Evolutionary conservation across 768 basidiomycete genomes (phyloP).

Genomic region (Boletus sp.): DNA sequence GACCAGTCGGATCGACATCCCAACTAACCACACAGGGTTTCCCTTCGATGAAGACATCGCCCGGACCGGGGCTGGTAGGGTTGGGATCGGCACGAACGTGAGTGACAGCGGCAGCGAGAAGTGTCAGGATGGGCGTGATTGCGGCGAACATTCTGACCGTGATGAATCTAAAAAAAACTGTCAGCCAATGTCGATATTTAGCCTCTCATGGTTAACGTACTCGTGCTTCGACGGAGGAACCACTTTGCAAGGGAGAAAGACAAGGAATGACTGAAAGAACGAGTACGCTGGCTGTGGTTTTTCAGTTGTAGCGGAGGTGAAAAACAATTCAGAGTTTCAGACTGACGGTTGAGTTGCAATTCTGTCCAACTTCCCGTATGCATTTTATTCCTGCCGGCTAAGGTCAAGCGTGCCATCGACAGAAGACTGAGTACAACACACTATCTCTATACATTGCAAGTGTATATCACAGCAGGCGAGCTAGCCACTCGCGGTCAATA

Average conservation of each 20-base stretch:
- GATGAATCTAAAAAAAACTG: not conserved
- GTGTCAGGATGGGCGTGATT: constrained; percentile 7
- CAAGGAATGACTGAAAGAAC: constrained; percentile 12
- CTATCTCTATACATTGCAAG: not conserved
- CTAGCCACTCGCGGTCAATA: not conserved
- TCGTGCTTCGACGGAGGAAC: not conserved
- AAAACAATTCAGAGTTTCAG: not conserved
- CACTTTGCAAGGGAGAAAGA: constrained; percentile 2
- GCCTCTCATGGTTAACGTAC: not conserved
- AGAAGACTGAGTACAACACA: not conserved
- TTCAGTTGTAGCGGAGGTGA: not conserved
- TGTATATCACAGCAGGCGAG: not conserved
- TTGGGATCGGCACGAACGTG: constrained; percentile 52
- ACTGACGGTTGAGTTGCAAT: not conserved
- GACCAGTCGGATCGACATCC: constrained; percentile 53
- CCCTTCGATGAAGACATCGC: constrained; percentile 55
- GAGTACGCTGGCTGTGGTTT: not conserved
- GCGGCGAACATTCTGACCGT: constrained; percentile 17
- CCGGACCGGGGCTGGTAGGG: constrained; percentile 61
- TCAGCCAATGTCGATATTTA: not conserved
- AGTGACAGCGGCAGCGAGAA: constrained; percentile 27
- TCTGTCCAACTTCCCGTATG: not conserved
- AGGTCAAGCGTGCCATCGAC: not conserved
- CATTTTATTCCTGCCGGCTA: constrained; percentile 2
- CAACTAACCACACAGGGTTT: constrained; percentile 54